Base-by-base conservation (phyloP, 805 yeast genomes). In the Wickerhamiella allomyrinae region DNA sequence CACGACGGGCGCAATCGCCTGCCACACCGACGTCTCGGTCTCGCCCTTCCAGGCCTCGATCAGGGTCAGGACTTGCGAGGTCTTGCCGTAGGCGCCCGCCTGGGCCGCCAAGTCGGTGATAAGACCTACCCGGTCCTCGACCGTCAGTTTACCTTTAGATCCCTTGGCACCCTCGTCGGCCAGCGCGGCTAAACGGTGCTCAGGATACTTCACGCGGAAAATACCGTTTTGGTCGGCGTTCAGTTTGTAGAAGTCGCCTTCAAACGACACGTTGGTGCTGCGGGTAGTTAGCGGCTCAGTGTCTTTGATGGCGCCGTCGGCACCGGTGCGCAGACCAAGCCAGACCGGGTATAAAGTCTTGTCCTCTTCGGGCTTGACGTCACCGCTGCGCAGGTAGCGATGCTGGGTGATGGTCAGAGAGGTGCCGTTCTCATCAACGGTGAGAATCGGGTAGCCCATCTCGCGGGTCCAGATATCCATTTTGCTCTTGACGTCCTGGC, bases 401-500 rank as follows among this genome's bases (percentile, higher is more conserved):
- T 71, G 61, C 63, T 80, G 89, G 20, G 56, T 57, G 24, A 77
- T 56, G 14, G 57, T 55, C 47, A 77, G 58, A 17, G 55, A 48
- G 20, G 45, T 39, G 36, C 51, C 49, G 5, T 59, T 57, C 42
- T 65, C 61, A 7, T 55, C 57, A 13, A 77, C 86, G 33, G 67
- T 61, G 22, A 83, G 51, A 22, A 79, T 65, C 3, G 94, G 94
- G 62, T 65, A 82, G 5, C 94, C 94, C 39, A 78, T 71, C 46
- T 74, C 69, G 41, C 70, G 67, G 49, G 80, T 79, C 94, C 94
- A 83, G 17, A 72, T 63, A 44, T 71, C 70, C 77, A 83, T 77
- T 54, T 76, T 68, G 20, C 56, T 43, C 46, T 66, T 65, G 29
- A 83, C 73, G 41, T 82, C 76, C 53, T 69, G 62, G 20, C 80